A percentile compares a stretch with the other conserved stretches of the same genome.
Evolutionary conservation across 345 rosid genomes (phyloP).

Genomic region (Lagerstroemia speciosa): DNA sequence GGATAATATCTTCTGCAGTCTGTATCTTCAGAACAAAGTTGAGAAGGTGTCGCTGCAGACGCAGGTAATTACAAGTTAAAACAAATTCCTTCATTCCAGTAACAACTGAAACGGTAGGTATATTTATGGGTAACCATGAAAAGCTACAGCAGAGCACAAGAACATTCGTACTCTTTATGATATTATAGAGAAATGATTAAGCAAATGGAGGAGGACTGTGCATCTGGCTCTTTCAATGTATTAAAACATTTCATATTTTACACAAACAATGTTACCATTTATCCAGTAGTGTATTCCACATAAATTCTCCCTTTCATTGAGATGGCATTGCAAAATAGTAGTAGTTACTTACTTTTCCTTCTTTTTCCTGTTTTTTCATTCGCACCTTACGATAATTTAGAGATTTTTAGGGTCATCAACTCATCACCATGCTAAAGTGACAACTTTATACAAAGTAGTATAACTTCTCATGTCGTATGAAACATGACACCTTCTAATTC

Average conservation of each 20-base stretch:
- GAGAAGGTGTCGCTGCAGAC: slow-evolving; percentile 12
- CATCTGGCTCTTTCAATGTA: not conserved
- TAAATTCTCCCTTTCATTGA: too few species aligned
- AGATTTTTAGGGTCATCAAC: not conserved
- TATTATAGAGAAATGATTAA: not conserved
- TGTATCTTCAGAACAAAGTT: slow-evolving; percentile 60
- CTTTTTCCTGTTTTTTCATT: too few species aligned
- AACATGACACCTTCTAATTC: too few species aligned
- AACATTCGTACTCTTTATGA: not conserved
- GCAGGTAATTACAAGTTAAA: not conserved
- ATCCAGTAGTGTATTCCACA: not conserved
- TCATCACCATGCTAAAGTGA: too few species aligned
- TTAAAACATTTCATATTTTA: too few species aligned
- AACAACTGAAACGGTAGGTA: not conserved
- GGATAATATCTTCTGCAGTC: slow-evolving; percentile 59
- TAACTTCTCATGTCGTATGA: too few species aligned
- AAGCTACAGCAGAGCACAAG: not conserved
- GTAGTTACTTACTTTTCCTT: too few species aligned
- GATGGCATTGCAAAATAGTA: too few species aligned
- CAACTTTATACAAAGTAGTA: too few species aligned
- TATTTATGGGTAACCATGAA: not conserved
- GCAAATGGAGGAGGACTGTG: not conserved
- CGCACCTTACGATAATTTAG: not conserved
- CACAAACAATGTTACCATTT: too few species aligned
- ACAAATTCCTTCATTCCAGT: not conserved